Evolutionary conservation across 495 filamentous ascomycete genomes (phyloP).

Genomic region (Lasiosphaeriaceae sp.): DNA sequence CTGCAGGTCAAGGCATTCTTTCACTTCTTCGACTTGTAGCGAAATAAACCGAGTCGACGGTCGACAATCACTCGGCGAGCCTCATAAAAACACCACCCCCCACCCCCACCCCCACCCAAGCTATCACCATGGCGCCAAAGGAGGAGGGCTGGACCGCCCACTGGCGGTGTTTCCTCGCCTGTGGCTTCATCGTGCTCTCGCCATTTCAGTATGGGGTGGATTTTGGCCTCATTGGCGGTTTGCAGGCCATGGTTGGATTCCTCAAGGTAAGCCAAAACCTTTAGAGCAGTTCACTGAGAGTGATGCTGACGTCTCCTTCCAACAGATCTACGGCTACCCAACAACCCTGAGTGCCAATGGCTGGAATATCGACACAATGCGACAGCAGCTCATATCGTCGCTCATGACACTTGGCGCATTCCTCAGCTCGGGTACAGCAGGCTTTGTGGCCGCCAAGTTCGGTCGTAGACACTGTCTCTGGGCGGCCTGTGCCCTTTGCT

Average conservation of each 20-base stretch:
- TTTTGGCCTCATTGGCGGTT: conserved; percentile 57
- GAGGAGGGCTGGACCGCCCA: conserved; percentile 31
- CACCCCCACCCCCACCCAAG: neutral
- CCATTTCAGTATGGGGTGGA: conserved; percentile 64
- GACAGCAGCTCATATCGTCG: conserved; percentile 54
- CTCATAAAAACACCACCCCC: neutral
- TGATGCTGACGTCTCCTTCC: neutral
- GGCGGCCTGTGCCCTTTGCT: conserved; percentile 46
- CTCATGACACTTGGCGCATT: conserved; percentile 61
- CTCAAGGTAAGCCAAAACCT: too few relatives aligned
- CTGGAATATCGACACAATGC: conserved; percentile 51
- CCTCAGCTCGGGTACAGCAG: conserved; percentile 50
- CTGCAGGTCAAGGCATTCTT: neutral
- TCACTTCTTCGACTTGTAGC: neutral
- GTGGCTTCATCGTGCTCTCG: conserved; percentile 45
- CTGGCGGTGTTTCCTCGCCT: conserved; percentile 40
- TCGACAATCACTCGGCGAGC: neutral
- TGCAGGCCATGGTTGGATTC: conserved; percentile 62
- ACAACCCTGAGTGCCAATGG: conserved; percentile 43
- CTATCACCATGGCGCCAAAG: conserved; percentile 4
- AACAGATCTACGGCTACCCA: conserved; percentile 37
- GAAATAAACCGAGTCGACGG: neutral
- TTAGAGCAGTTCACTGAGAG: too few relatives aligned
- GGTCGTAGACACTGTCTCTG: conserved; percentile 48
- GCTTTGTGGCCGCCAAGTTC: conserved; percentile 45